Evolutionary conservation across 768 basidiomycete genomes (phyloP).

Genomic region (Kondoa subrosea): DNA sequence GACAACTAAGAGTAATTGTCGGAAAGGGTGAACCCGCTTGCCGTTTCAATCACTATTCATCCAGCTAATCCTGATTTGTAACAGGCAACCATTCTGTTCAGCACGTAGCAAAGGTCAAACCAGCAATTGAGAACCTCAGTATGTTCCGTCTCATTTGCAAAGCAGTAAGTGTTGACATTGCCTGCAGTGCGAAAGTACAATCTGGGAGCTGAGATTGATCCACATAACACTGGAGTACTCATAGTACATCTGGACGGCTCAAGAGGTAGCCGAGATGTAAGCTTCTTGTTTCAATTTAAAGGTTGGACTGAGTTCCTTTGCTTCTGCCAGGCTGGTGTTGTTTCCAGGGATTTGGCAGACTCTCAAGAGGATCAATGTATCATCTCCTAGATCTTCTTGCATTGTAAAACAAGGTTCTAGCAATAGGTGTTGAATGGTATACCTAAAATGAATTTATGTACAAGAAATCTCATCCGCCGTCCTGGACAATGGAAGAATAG

Average conservation of each 20-base stretch:
- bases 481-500: not conserved
- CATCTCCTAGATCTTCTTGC: constrained; percentile 1
- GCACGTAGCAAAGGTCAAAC: constrained; percentile 69
- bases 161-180: too few relatives aligned
- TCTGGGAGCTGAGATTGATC: constrained; percentile 57
- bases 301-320: not conserved
- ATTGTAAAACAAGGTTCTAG: too few relatives aligned
- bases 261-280: constrained; percentile 19
- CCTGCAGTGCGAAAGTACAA: constrained; percentile 49
- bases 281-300: not conserved
- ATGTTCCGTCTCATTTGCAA: too few relatives aligned
- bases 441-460: not conserved
- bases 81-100: constrained; percentile 65
- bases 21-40: constrained; percentile 36
- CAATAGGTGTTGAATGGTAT: not conserved
- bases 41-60: not conserved
- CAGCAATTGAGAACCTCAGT: constrained; percentile 77
- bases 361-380: not conserved
- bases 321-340: not conserved
- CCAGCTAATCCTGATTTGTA: constrained; percentile 36
- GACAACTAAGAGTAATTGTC: constrained; percentile 62
- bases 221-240: constrained; percentile 65
- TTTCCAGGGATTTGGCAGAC: not conserved
- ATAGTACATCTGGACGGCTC: constrained; percentile 50
- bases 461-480: not conserved